phyloP scores from a whole-genome alignment of 2,329 filamentous ascomycete genomes.

The Mariannaea elegans region DNA sequence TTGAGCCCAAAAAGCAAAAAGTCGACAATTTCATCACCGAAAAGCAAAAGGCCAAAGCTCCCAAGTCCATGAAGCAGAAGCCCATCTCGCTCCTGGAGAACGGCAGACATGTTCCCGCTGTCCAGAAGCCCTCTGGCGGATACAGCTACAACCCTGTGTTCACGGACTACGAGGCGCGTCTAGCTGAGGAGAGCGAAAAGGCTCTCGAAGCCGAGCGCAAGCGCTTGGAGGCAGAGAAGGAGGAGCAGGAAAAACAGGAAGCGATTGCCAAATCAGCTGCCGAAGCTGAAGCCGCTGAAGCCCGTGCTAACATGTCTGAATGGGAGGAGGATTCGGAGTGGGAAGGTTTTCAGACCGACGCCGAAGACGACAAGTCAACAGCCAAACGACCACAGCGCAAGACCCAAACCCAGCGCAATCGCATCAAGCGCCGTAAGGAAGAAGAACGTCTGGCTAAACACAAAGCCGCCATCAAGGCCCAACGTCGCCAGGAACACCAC shows the following conservation, averaged over 20 bases:
- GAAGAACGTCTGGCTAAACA: constrained; percentile 81
- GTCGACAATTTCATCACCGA: constrained; percentile 70
- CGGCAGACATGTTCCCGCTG: constrained; percentile 81
- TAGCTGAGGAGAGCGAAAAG: constrained; percentile 78
- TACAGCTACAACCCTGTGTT: constrained; percentile 94
- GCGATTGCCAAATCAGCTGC: constrained; percentile 75
- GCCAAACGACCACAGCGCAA: constrained; percentile 83
- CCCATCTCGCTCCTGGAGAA: constrained; percentile 85
- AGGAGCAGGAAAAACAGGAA: constrained; percentile 73
- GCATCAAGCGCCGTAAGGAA: constrained; percentile 86
- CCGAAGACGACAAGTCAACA: constrained; percentile 69
- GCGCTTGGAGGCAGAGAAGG: constrained; percentile 72
- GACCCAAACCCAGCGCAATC: constrained; percentile 86
- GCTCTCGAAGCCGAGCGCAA: constrained; percentile 82
- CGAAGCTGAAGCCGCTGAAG: constrained; percentile 77
- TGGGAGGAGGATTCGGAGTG: constrained; percentile 92
- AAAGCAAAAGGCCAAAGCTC: constrained; percentile 72
- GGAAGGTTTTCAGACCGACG: constrained; percentile 88
- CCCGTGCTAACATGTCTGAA: constrained; percentile 69
- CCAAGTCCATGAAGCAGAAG: constrained; percentile 77
- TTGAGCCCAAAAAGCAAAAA: constrained; percentile 49
- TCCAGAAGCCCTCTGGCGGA: constrained; percentile 80
- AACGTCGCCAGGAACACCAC: constrained; percentile 74
- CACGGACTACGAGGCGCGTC: constrained; percentile 81
- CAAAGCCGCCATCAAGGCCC: constrained; percentile 77